phyloP scores from a whole-genome alignment of 2,329 filamentous ascomycete genomes.

The Pyricularia grisea region DNA sequence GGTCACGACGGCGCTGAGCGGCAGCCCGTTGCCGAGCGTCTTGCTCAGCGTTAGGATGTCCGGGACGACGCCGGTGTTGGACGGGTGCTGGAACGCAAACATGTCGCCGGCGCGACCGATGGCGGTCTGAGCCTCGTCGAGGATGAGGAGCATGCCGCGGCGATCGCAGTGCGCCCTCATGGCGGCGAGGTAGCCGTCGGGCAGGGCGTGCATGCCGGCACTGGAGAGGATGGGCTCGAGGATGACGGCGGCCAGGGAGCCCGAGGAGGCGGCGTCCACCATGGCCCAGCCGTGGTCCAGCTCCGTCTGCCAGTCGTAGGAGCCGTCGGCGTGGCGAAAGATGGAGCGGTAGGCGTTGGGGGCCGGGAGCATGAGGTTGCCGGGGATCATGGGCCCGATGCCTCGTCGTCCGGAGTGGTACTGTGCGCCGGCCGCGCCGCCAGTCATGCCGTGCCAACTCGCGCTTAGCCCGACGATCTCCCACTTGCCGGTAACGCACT shows the following conservation, averaged over 20 bases:
- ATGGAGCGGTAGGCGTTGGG: slow-evolving; percentile 53
- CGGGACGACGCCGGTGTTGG: slow-evolving; percentile 32
- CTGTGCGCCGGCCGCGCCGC: slow-evolving; percentile 38
- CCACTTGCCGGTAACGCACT: slow-evolving; percentile 52
- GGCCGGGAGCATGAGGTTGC: slow-evolving; percentile 46
- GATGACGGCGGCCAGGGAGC: slow-evolving; percentile 53
- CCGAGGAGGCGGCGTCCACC: slow-evolving; percentile 45
- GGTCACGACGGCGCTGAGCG: slow-evolving; percentile 47
- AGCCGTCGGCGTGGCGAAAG: slow-evolving; percentile 48
- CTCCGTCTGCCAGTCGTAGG: slow-evolving; percentile 57
- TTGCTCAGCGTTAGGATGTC: slow-evolving; percentile 44
- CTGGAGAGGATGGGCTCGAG: slow-evolving; percentile 49
- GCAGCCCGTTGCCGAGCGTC: slow-evolving; percentile 44
- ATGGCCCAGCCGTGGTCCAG: slow-evolving; percentile 53
- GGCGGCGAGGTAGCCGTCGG: slow-evolving; percentile 43
- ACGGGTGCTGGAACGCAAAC: slow-evolving; percentile 40
- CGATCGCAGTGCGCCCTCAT: slow-evolving; percentile 41
- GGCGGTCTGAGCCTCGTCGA: slow-evolving; percentile 52
- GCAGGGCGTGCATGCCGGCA: slow-evolving; percentile 46
- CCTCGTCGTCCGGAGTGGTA: slow-evolving; percentile 43
- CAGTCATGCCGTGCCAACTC: slow-evolving; percentile 53
- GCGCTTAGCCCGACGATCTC: slow-evolving; percentile 51
- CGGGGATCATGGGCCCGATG: slow-evolving; percentile 38
- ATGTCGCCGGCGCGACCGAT: slow-evolving; percentile 46
- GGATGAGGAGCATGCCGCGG: slow-evolving; percentile 46